Base-by-base conservation (phyloP, 2,329 filamentous ascomycete genomes). In the Xenoacremonium recifei region DNA sequence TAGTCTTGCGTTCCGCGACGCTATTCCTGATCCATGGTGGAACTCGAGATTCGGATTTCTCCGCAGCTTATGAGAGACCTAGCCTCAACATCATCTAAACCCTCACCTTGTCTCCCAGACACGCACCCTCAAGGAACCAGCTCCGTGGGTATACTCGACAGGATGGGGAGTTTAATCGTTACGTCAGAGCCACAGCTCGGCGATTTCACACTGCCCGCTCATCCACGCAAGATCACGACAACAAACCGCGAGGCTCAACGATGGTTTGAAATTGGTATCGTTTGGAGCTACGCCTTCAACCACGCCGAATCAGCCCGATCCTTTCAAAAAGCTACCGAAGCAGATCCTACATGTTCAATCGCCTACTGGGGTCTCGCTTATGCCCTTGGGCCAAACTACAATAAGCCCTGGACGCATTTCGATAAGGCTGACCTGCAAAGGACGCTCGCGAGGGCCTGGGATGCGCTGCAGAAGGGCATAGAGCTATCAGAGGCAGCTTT, bases 261-360 rank as follows among this genome's bases (percentile, higher is more conserved):
- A 27, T 88, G 84, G 84, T 86, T 85, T 51, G 71, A 84, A 53
- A 75, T 82, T 3, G 85, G 84, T 2, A 65, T 89, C 13, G 69
- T 79, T 12, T 88, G 85, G 84, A 73, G 71, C 33, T 88, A 84
- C 58, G 81, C 69, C 4, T 89, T 89, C 68, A 87, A 88, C 53
- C 84, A 87, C 50, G 79, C 81, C 45, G 85, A 87, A 57, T 75
- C 80, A 0, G 74, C 71, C 1, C 64, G 64, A 21, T 86, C 82
- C 58, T 86, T 86, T 52, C 66, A 79, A 48, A 66, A 70, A 30
- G 80, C 79, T 4, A 72, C 79, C 21, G 58, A 62, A 2, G 56
- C 69, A 30, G 83, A 87, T 49, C 53, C 66, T 0, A 53, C 62
- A 1, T 85, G 78, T 46, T 70, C 75, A 12, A 77, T 86, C 65